Conservation (phyloP, 1,284 basidiomycete genomes). For the Rugosomyces carneus region DNA sequence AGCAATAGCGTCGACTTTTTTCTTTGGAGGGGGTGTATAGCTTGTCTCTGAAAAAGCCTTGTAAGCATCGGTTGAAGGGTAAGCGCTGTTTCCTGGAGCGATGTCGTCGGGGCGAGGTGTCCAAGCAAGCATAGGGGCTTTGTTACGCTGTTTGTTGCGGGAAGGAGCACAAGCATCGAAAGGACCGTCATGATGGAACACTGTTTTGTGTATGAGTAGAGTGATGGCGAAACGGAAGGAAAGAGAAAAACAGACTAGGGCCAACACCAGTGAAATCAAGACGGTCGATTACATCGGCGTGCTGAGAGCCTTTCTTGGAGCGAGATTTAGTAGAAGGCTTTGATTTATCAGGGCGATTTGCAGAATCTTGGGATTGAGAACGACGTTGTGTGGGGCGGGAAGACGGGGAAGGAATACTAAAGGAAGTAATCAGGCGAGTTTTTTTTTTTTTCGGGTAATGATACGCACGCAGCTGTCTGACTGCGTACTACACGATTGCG, state of each 20-base stretch:
- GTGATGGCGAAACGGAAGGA: slow-evolving; percentile 13
- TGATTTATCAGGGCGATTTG: slow-evolving; percentile 47
- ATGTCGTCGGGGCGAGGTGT: slow-evolving; percentile 40
- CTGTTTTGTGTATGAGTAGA: slow-evolving; percentile 30
- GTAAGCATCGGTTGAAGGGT: slow-evolving; percentile 47
- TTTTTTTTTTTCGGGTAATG: slow-evolving; percentile 5
- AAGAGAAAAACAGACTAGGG: slow-evolving; percentile 49
- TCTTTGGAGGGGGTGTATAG: slow-evolving; percentile 59
- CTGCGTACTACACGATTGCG: slow-evolving; percentile 29
- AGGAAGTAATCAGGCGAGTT: slow-evolving; percentile 4
- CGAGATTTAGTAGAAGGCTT: slow-evolving; percentile 41
- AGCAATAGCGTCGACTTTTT: slow-evolving; percentile 73
- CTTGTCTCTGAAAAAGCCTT: slow-evolving; percentile 39
- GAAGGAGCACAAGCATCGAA: slow-evolving; percentile 86
- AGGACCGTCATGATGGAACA: slow-evolving; percentile 85
- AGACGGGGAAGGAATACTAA: slow-evolving; percentile 14
- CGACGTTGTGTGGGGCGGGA: slow-evolving; percentile 38
- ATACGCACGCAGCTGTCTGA: slow-evolving; percentile 28
- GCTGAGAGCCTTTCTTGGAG: slow-evolving; percentile 59
- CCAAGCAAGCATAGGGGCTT: slow-evolving; percentile 80
- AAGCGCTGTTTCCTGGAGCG: slow-evolving; percentile 38
- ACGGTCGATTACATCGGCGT: slow-evolving; percentile 46
- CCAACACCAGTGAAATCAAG: slow-evolving; percentile 55
- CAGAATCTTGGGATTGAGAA: slow-evolving; percentile 67
- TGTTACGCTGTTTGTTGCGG: slow-evolving; percentile 70